Percentiles rank a stretch among this genome's conserved stretches.
Evolutionary conservation across 768 basidiomycete genomes (phyloP).

Genomic region (Kwoniella shandongensis): DNA sequence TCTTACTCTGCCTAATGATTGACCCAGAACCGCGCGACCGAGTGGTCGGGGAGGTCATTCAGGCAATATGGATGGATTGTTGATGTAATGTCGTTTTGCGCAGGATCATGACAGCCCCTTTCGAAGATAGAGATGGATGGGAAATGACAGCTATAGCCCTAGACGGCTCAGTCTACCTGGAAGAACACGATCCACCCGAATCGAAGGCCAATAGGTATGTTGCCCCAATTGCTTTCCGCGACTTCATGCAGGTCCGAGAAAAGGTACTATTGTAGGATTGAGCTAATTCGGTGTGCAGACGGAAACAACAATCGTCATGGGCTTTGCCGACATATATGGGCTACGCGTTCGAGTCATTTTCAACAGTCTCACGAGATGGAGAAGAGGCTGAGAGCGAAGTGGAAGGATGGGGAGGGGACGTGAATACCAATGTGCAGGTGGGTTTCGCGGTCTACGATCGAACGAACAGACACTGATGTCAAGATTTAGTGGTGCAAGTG

Average conservation of each 20-base stretch:
- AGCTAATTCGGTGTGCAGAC: constrained; percentile 10
- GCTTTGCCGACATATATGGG: constrained; percentile 48
- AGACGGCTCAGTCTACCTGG: constrained; percentile 51
- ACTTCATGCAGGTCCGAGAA: neutral
- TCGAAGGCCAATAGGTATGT: constrained; percentile 29
- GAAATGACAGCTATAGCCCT: constrained; percentile 51
- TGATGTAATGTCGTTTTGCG: too few species aligned
- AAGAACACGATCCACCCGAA: constrained; percentile 46
- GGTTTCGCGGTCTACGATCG: neutral
- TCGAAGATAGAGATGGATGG: constrained; percentile 50
- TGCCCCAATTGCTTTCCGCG: neutral
- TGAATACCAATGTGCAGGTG: constrained; percentile 53
- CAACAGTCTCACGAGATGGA: constrained; percentile 26
- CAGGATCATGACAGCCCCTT: constrained; percentile 53
- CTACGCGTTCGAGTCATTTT: constrained; percentile 52
- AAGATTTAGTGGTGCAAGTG: constrained; percentile 49
- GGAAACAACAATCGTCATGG: constrained; percentile 36
- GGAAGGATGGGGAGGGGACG: constrained; percentile 49
- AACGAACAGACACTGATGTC: neutral
- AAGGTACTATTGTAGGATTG: neutral
- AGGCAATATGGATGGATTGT: too few species aligned
- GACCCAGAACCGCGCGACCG: too few species aligned
- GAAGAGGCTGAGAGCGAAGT: constrained; percentile 1
- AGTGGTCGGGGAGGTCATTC: too few species aligned
- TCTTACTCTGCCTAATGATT: too few species aligned